Evolutionary conservation across 1,284 basidiomycete species (phyloP).

Genomic region (Sphaerobolus stellatus): DNA sequence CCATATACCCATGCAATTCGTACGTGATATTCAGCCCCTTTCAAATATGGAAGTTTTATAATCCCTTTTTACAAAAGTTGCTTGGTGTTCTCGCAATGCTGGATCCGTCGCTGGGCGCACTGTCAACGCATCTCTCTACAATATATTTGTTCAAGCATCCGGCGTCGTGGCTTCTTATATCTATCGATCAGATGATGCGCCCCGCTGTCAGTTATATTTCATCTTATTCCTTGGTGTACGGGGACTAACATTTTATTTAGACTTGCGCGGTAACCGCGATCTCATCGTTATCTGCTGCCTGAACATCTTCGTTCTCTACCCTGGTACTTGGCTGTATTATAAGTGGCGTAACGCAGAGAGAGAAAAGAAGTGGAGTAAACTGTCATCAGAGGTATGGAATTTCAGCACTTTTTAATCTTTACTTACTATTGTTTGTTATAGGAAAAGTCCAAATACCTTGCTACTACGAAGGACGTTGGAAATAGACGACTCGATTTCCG

Average conservation of each 20-base stretch:
- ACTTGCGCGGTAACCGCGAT: conserved; percentile 48
- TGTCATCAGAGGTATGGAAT: conserved; percentile 45
- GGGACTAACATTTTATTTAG: conserved; percentile 24
- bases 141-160: conserved; percentile 56
- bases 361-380: conserved; percentile 49
- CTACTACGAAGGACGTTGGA: conserved; percentile 57
- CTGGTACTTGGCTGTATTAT: conserved; percentile 52
- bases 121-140: conserved; percentile 55
- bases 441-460: conserved; percentile 55
- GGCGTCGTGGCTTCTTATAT: conserved; percentile 46
- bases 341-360: conserved; percentile 50
- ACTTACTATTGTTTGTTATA: conserved; percentile 22
- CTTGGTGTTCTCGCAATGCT: conserved; percentile 55
- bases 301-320: conserved; percentile 52
- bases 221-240: background rate
- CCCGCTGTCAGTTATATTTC: conserved; percentile 38
- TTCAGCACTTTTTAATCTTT: conserved; percentile 6
- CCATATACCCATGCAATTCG: conserved; percentile 33
- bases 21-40: background rate
- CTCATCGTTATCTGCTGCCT: conserved; percentile 46
- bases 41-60: background rate
- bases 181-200: conserved; percentile 52
- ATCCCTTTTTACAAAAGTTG: conserved; percentile 39
- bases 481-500: conserved; percentile 59
- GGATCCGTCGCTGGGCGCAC: conserved; percentile 57